Base-by-base conservation (phyloP, 805 yeast species). In the Geotrichum ghanense region DNA sequence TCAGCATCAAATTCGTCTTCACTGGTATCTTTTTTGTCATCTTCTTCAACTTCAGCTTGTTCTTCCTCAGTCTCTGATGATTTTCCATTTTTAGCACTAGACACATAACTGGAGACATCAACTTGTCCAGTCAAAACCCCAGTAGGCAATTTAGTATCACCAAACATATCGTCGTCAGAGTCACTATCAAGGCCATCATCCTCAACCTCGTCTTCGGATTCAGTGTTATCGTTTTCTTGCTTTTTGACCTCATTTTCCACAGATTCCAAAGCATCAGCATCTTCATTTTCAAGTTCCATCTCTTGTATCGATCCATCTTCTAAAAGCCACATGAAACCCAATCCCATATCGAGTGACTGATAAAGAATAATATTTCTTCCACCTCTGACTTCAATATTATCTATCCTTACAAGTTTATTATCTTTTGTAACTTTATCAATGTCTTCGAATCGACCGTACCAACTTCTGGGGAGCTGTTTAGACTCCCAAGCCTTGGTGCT, bases 331-430 rank as follows among this genome's bases (percentile, higher is more conserved):
- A 85, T 57, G 45, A 92, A 72, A 0, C 84, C 96, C 54, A 89
- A 71, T 0, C 98, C 98, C 92, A 92, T 83, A 1, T 80, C 87
- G 56, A 89, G 62, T 54, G 81, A 94, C n/a, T 81, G 73, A 3
- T 96, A 86, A 2, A 68, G 79, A 53, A 89, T 66, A 52, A 68
- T 74, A 17, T 71, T 73, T 56, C 78, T 80, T 22, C 73, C 75
- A 5, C 75, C 75, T 41, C 75, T 69, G 45, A 75, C 68, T 45
- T 72, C 72, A 50, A 89, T 73, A 43, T 70, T 64, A 2, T 90
- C 92, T 3, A 82, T 67, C 1, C 79, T 73, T 42, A 88, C 65
- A 47, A 71, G 71, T 55, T 84, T 89, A n/a, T 31, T 31, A 3
- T 52, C 42, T 2, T 41, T 45, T 20, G 53, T 58, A 44, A 75